Evolutionary conservation across 1,139 yeast genomes (phyloP).

Genomic region (Yamadazyma kanchanaburiensis): DNA sequence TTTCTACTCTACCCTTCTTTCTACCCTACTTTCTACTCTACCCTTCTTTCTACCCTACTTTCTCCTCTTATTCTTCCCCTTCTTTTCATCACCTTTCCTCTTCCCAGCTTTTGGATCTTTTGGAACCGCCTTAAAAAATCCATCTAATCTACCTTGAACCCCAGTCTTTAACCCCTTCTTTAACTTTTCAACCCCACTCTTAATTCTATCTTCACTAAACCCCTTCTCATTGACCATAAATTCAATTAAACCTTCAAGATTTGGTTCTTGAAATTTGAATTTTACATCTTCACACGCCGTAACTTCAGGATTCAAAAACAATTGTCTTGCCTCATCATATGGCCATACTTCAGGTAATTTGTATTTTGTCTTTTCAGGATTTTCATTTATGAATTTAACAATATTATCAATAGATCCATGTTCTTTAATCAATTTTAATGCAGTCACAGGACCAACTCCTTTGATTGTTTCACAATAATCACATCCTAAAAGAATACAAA

Average conservation of each 20-base stretch:
- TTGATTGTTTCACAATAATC: conserved; percentile 94
- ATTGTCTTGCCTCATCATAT: conserved; percentile 77
- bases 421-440: conserved; percentile 81
- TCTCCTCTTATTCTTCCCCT: conserved; percentile 11
- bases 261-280: conserved; percentile 77
- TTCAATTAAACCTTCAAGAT: conserved; percentile 68
- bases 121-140: conserved; percentile 77
- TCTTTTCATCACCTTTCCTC: conserved; percentile 17
- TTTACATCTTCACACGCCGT: conserved; percentile 55
- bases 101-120: conserved; percentile 25
- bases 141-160: conserved; percentile 89
- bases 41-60: conserved; percentile 1
- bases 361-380: conserved; percentile 65
- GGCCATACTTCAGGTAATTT: conserved; percentile 96
- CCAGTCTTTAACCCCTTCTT: conserved; percentile 81
- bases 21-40: conserved; percentile 2
- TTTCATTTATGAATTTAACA: conserved; percentile 56
- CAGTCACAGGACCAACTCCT: conserved; percentile 96
- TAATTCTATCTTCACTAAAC: conserved; percentile 87
- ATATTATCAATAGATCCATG: conserved; percentile 78
- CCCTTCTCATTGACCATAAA: conserved; percentile 78
- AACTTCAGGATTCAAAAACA: conserved; percentile 82
- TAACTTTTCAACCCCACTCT: conserved; percentile 81
- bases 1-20: no score
- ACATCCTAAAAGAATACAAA: conserved; percentile 92